A percentile compares a stretch with the other conserved stretches of the same genome.
Evolutionary conservation across 257 asterid species (phyloP).

Genomic region (Gardenia jasminoides): DNA sequence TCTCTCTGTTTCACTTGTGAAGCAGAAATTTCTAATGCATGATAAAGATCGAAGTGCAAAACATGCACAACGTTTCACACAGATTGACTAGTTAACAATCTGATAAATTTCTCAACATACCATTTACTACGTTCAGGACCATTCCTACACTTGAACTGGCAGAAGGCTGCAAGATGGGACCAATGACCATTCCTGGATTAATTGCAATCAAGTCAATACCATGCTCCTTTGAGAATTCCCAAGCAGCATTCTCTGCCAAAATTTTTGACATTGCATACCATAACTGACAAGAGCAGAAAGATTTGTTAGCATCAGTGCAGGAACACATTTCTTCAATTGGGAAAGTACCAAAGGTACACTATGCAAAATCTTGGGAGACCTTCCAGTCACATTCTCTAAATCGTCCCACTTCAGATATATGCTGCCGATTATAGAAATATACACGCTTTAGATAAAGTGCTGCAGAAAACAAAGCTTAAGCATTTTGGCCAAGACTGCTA

Average conservation of each 20-base stretch:
- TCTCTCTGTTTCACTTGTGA: not conserved
- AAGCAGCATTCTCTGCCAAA: constrained; percentile 68
- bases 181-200: constrained; percentile 58
- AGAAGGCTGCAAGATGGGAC: constrained; percentile 59
- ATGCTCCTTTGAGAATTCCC: constrained; percentile 52
- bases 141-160: not conserved
- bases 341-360: not conserved
- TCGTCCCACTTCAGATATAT: not conserved
- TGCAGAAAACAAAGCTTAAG: too few species aligned
- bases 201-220: constrained; percentile 51
- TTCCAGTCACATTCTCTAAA: not conserved
- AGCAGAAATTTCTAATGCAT: too few species aligned
- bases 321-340: not conserved
- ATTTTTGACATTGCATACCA: constrained; percentile 54
- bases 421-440: not conserved
- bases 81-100: not conserved
- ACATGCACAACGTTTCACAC: not conserved
- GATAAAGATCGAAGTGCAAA: not conserved
- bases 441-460: constrained; percentile 40
- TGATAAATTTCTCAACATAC: not conserved
- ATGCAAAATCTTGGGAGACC: not conserved
- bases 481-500: too few species aligned
- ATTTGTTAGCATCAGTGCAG: not conserved
- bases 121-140: constrained; percentile 4
- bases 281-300: constrained; percentile 24